Conservation (phyloP, 2,329 filamentous ascomycete species). For the Myriosclerotinia scirpicola region DNA sequence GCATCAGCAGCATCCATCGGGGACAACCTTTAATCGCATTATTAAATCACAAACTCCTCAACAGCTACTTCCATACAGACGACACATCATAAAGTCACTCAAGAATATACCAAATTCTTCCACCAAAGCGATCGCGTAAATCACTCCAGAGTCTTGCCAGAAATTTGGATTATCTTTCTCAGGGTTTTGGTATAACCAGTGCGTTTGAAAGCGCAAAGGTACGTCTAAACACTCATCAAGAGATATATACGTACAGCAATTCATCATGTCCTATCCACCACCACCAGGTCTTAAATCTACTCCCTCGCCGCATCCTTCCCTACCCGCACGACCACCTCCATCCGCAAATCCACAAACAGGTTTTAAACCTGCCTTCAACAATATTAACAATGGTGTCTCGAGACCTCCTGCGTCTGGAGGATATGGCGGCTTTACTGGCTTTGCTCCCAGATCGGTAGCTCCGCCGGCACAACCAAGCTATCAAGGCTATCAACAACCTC, state of each 20-base stretch:
- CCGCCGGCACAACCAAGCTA: constrained; percentile 39
- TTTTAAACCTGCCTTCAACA: constrained; percentile 34
- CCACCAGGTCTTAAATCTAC: constrained; percentile 69
- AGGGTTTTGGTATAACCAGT: constrained; percentile 24
- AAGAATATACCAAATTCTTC: background rate
- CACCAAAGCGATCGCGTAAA: background rate
- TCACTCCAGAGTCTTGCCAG: background rate
- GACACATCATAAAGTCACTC: background rate
- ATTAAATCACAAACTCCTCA: background rate
- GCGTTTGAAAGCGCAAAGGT: constrained; percentile 41
- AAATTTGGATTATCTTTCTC: background rate
- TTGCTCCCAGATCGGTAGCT: constrained; percentile 60
- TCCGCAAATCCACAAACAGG: constrained; percentile 41
- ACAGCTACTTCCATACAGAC: background rate
- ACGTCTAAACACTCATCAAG: constrained; percentile 40
- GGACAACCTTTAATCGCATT: background rate
- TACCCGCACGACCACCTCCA: constrained; percentile 75
- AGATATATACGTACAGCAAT: constrained; percentile 43
- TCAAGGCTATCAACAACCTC: constrained; percentile 37
- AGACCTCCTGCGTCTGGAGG: constrained; percentile 32
- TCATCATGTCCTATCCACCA: constrained; percentile 83
- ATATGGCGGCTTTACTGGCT: constrained; percentile 50
- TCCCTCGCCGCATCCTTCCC: constrained; percentile 56
- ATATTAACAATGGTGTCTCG: constrained; percentile 30
- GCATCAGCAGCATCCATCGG: background rate